Percentiles rank a stretch among this genome's conserved stretches.
Evolutionary conservation across 768 basidiomycete genomes (phyloP).

Genomic region (Pleurotus salmoneostramineus): DNA sequence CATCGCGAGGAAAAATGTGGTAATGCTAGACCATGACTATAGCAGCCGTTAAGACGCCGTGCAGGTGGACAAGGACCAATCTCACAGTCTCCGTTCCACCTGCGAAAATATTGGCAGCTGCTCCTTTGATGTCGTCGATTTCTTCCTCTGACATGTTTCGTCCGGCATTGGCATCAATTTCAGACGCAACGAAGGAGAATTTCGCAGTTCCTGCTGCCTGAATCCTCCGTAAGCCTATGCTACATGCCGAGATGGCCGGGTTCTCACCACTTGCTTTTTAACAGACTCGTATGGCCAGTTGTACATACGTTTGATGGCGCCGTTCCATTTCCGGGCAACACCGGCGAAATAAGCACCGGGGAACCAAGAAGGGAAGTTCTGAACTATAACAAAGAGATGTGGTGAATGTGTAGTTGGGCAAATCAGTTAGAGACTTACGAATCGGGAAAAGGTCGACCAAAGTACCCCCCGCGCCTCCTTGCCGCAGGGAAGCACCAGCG

Average conservation of each 20-base stretch:
- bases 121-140: conserved; percentile 5
- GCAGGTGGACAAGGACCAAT: not conserved
- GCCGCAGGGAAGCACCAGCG: conserved; percentile 8
- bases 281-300: conserved; percentile 1
- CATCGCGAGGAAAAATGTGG: conserved; percentile 2
- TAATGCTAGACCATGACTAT: conserved; percentile 1
- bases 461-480: conserved; percentile 15
- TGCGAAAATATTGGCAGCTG: not conserved
- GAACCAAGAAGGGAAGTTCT: conserved; percentile 4
- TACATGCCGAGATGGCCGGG: not conserved
- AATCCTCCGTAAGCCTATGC: not conserved
- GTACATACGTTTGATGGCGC: conserved; percentile 1
- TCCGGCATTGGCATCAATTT: not conserved
- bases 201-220: conserved; percentile 1
- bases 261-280: not conserved
- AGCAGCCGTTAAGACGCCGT: not conserved
- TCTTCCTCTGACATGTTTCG: not conserved
- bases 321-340: not conserved
- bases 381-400: not conserved
- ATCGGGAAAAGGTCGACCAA: conserved; percentile 19
- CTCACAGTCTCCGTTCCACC: conserved; percentile 10
- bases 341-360: conserved; percentile 1
- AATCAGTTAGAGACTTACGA: conserved; percentile 10
- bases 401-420: not conserved
- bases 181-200: not conserved